These are phyloP conservation scores for Bretziella fagacearum DNA, from an alignment of 2,329 filamentous ascomycete genomes.

Conservation along the genomic window DNA sequence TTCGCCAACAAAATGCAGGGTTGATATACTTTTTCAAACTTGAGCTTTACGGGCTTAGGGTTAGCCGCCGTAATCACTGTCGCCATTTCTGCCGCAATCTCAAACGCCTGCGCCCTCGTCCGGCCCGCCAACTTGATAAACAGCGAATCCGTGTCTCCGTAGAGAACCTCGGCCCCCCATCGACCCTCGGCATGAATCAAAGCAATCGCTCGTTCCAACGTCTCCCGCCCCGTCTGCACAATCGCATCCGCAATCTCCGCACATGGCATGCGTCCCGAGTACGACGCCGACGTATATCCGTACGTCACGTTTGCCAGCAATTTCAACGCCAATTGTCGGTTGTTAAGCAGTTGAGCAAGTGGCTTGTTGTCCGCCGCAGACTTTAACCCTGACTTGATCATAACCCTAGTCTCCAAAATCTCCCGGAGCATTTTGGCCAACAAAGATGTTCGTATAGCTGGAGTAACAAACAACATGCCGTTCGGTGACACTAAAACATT, in stretches of 20 bases:
- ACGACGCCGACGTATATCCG: slow-evolving; percentile 91
- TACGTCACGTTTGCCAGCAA: slow-evolving; percentile 98
- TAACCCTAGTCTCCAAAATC: slow-evolving; percentile 86
- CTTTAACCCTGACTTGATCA: slow-evolving; percentile 89
- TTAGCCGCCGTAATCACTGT: slow-evolving; percentile 76
- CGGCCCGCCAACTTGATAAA: slow-evolving; percentile 82
- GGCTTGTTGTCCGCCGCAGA: background rate
- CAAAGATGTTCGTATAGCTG: slow-evolving; percentile 72
- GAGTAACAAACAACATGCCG: slow-evolving; percentile 86
- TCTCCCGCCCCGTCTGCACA: slow-evolving; percentile 88
- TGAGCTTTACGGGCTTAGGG: slow-evolving; percentile 81
- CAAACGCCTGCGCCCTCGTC: slow-evolving; percentile 75
- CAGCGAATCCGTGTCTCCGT: slow-evolving; percentile 91
- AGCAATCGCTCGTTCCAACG: slow-evolving; percentile 81
- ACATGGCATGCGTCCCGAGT: slow-evolving; percentile 94
- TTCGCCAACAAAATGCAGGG: slow-evolving; percentile 89
- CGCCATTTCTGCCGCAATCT: slow-evolving; percentile 83
- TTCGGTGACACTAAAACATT: slow-evolving; percentile 88
- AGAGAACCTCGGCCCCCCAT: slow-evolving; percentile 94
- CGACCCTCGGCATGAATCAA: slow-evolving; percentile 72
- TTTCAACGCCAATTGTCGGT: slow-evolving; percentile 84
- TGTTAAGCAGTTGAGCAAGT: slow-evolving; percentile 68
- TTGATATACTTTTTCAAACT: slow-evolving; percentile 97
- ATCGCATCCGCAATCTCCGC: slow-evolving; percentile 97
- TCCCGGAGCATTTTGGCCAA: slow-evolving; percentile 93